Base-by-base conservation (phyloP, 1,139 yeast genomes). In the Protomyces gravidus region DNA sequence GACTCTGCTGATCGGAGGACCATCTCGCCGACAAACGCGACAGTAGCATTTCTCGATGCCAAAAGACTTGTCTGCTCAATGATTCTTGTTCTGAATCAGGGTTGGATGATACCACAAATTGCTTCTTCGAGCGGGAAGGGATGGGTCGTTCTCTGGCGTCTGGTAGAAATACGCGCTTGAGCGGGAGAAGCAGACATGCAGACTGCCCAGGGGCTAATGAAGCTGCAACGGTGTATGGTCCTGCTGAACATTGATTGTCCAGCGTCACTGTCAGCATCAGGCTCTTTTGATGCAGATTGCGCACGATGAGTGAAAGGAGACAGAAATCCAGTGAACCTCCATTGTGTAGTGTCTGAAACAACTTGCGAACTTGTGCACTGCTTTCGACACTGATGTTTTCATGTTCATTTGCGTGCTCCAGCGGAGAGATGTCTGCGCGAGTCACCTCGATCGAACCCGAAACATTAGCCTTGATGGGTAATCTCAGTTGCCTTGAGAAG, bases 101-200 rank as follows among this genome's bases (percentile, higher is more conserved):
- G 23, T 23, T n/a, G 79, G 74, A 2, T 80, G 82, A 0, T 82
- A 83, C 79, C 19, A 89, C 76, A 68, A 83, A 87, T 71, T 89
- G 96, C 62, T 83, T 82, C 50, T 83, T 81, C 45, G 86, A 71
- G 47, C 89, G 73, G 28, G 88, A 83, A n/a, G 97, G 97, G 30
- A 90, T 84, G 0, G 81, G 79, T 45, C 72, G 71, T 2, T 73
- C 69, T 17, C 78, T 77, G n/a, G 78, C 76, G 5, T 74, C 75
- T 2, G 74, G 69, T 21, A 78, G 67, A 3, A 76, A 73, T 19
- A 83, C 72, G 68, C 89, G 78, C 63, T 78, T 79, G 7, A 89
- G 73, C 0, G 97, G 96, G 3, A 92, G 67, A 26, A 89, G 73
- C 45, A 86, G 73, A 63, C 97, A 76, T 19, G 77, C 73, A 0